These are phyloP conservation scores for Pestalotiopsis sp. DNA, from an alignment of 2,329 filamentous ascomycete genomes.

Conservation along the genomic window DNA sequence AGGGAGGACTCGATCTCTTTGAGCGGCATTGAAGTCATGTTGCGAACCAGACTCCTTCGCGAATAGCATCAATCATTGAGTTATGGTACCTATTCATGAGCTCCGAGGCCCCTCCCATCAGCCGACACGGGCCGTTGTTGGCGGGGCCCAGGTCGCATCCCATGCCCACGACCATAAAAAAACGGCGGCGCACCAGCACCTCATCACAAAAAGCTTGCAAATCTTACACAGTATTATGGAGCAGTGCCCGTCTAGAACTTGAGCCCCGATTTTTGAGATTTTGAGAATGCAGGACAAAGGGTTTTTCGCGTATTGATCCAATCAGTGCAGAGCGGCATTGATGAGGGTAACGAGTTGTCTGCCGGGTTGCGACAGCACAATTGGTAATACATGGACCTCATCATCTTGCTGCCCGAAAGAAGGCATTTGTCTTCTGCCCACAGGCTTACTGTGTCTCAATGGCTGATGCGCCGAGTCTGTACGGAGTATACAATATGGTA, in stretches of 20 bases:
- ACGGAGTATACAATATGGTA: too few species aligned
- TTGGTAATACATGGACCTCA: background rate
- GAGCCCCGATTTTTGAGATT: background rate
- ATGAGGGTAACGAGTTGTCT: background rate
- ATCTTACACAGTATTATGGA: background rate
- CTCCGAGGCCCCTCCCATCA: background rate
- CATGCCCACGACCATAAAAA: background rate
- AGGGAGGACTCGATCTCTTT: background rate
- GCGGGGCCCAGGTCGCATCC: background rate
- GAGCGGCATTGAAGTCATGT: background rate
- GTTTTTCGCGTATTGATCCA: background rate
- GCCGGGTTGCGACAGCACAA: constrained; percentile 3
- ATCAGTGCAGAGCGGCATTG: background rate
- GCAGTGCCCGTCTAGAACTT: background rate
- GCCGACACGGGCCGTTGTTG: background rate
- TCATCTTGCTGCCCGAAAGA: background rate
- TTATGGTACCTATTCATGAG: background rate
- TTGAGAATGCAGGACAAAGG: background rate
- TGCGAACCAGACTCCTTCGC: background rate
- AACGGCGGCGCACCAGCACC: background rate
- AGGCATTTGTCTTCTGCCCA: too few species aligned
- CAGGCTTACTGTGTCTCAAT: too few species aligned
- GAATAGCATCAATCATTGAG: background rate
- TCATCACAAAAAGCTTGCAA: background rate
- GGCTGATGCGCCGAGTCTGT: too few species aligned